Base-by-base conservation (phyloP, 2,329 filamentous ascomycete species). In the Diaporthe citrichinensis region DNA sequence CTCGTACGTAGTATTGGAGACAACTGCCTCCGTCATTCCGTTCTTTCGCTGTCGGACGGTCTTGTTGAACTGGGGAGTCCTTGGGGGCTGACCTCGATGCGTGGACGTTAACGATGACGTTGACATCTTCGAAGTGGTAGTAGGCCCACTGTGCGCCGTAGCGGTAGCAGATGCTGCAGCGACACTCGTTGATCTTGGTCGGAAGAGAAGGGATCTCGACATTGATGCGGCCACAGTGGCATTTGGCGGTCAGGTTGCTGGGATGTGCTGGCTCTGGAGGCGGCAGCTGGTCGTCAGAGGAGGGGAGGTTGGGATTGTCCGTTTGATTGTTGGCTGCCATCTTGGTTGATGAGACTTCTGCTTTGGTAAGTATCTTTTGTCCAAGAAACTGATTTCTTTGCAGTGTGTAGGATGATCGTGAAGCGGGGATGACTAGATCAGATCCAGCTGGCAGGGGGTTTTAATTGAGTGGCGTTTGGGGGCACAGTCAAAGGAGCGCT, bases 131-230 rank as follows among this genome's bases (percentile, higher is more conserved):
- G 1, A 28, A 71, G 12, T 57, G 53, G 51, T 59, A 77, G 62
- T 77, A 77, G 9, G 73, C 61, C 76, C 73, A 77, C 2, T 73
- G 41, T 2, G 76, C 69, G 8, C 76, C 76, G 44, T 77, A 76
- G 12, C 73, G 73, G 58, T 76, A 76, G 65, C 76, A 76, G 39
- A 71, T 46, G 20, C 25, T 62, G 74, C 76, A 77, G 14, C 62
- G 69, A 49, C 76, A 77, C 57, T 73, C 76, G 36, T 77, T 75
- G 17, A 75, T 31, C 25, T 51, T 73, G 36, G 44, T 36, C 15
- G 73, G 76, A 3, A 57, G 69, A n/a, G 51, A 46, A 1, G 69
- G 76, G n/a, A 77, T 71, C 53, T 75, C 61, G 12, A 77, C 25
- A 28, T 36, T 75, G 58, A 76, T 39, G n/a, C 65, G 74, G 20